Conservation (phyloP, 129 eudicot species). For the Daucus carota region DNA sequence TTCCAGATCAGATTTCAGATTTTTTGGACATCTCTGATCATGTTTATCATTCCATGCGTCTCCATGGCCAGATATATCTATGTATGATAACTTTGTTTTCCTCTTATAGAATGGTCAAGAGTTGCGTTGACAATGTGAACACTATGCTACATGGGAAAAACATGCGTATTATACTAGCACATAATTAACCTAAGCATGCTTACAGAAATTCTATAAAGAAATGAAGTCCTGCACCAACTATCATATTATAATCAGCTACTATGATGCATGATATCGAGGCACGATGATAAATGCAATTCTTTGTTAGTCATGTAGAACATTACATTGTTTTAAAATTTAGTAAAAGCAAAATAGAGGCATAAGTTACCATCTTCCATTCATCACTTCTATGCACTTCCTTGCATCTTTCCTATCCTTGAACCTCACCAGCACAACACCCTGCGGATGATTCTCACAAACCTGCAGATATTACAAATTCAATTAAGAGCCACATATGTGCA, state of each 20-base stretch:
- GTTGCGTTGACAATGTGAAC: neutral
- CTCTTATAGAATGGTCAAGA: neutral
- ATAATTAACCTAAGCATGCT: neutral
- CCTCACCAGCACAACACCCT: conserved; percentile 86
- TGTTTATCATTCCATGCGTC: neutral
- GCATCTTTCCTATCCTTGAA: conserved; percentile 84
- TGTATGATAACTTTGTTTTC: neutral
- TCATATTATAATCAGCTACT: neutral
- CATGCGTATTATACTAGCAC: neutral
- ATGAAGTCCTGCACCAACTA: neutral
- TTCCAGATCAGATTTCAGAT: too few species aligned
- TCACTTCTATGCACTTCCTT: conserved; percentile 68
- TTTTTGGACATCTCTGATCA: too few species aligned
- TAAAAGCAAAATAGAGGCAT: neutral
- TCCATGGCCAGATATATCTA: neutral
- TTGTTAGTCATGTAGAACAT: neutral
- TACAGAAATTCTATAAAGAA: neutral
- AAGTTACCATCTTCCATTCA: conserved; percentile 91
- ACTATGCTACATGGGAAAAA: neutral
- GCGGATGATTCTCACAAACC: conserved; percentile 96
- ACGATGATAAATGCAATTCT: neutral
- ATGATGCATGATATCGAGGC: neutral
- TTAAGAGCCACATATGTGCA: neutral
- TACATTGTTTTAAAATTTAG: neutral
- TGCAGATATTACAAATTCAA: conserved; percentile 18